A percentile compares a stretch with the other conserved stretches of the same genome.
Conservation (phyloP, 1,139 yeast species). For the Geotrichum restrictum region DNA sequence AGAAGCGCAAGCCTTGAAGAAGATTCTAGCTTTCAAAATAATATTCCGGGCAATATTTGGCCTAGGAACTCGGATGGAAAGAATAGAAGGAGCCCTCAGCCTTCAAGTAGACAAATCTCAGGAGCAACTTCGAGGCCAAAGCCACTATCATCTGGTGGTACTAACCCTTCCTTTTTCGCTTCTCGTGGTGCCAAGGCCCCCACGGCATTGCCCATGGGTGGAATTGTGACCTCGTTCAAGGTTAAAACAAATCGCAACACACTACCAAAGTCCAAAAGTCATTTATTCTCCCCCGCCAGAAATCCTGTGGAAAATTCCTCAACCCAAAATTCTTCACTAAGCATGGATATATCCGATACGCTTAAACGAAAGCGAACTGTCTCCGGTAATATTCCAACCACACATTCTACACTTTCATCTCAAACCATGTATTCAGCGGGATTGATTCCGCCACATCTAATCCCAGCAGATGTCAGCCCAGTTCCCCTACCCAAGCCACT, state of each 20-base stretch:
- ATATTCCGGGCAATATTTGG: neutral
- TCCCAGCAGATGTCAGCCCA: slow-evolving; percentile 18
- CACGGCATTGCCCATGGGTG: slow-evolving; percentile 19
- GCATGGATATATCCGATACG: neutral
- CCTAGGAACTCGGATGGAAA: neutral
- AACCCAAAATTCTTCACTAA: neutral
- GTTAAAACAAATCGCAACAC: slow-evolving; percentile 13
- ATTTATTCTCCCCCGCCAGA: slow-evolving; percentile 5
- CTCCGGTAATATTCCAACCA: neutral
- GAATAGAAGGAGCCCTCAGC: slow-evolving; percentile 1
- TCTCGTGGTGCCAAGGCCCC: slow-evolving; percentile 21
- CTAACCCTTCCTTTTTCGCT: slow-evolving; percentile 19
- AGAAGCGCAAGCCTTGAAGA: slow-evolving; percentile 4
- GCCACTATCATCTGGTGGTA: slow-evolving; percentile 10
- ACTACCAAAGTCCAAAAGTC: slow-evolving; percentile 7
- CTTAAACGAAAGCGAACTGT: slow-evolving; percentile 11
- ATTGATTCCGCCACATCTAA: slow-evolving; percentile 18
- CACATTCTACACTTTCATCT: slow-evolving; percentile 5
- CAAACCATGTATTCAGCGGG: slow-evolving; percentile 11
- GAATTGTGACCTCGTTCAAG: slow-evolving; percentile 18
- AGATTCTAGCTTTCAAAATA: slow-evolving; percentile 1
- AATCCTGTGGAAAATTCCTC: neutral
- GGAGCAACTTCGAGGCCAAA: slow-evolving; percentile 4
- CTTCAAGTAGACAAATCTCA: slow-evolving; percentile 1
- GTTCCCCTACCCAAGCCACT: slow-evolving; percentile 18